Evolutionary conservation across 1,139 yeast genomes (phyloP), one percentile per base, ranked within the genome.

Genomic region (Kazachstania sp.): DNA sequence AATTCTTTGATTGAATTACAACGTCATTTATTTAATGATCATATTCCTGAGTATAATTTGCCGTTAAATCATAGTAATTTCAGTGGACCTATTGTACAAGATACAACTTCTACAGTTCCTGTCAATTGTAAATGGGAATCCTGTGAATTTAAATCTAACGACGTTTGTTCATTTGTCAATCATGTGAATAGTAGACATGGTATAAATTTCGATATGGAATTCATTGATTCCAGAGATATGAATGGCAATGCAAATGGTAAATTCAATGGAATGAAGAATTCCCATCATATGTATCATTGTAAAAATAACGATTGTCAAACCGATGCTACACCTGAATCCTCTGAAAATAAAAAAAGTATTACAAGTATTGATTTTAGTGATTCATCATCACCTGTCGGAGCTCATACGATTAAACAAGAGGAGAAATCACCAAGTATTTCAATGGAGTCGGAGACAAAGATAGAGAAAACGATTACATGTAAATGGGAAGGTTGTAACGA

Each of bases 51-150:
- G 18, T 32, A 39, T 28, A 31, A 32, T 15, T 19, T 32, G 19
- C 37, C 43, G 4, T 13, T 20, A 3, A 40, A 32, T 15, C 37
- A 23, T 16, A 31, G 19, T 19, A 30, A 16, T 18, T 23, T 9
- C 6, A 23, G 8, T 23, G 28, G 5, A 7, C 8, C 28, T 2
- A 15, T 36, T 13, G 9, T 12, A 36, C 23, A 2, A 3, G 42
- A 39, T 39, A 13, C 34, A 4, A 20, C 30, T 23, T 12, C 28
- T 3, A 30, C 20, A 11, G 11, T 39, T 31, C 60, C 4, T 4
- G 43, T 18, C 18, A 36, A 42, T 45, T 86, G 95, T 68, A 86
- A 81, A 60, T 86, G 95, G 95, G 68, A 71, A 51, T 73, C 79
- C 47, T 86, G 95, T 71, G 69, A 74, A 45, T 83, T 71, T 58